These are phyloP conservation scores for Bodo saltans DNA, from an alignment of 78 protist genomes.

Conservation along the genomic window DNA sequence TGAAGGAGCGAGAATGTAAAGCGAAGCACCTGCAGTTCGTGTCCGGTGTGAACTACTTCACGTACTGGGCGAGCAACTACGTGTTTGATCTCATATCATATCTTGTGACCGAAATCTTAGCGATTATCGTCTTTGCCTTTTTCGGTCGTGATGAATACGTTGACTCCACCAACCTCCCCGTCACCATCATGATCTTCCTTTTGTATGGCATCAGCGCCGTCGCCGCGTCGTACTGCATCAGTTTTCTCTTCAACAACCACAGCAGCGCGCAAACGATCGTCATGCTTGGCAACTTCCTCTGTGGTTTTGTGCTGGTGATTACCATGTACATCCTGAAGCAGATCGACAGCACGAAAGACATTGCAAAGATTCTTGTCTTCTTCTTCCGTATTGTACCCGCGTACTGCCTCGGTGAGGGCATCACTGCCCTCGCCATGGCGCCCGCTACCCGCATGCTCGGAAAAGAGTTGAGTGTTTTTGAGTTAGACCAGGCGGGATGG, in stretches of 20 bases:
- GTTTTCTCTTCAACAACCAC: conserved; percentile 1
- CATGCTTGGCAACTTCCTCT: neutral
- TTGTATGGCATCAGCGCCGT: conserved; percentile 10
- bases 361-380: neutral
- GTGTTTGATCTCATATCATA: neutral
- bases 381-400: conserved; percentile 21
- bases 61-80: neutral
- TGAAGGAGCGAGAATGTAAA: conserved; percentile 15
- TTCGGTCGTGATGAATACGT: neutral
- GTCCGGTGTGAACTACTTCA: neutral
- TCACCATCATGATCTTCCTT: neutral
- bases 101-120: neutral
- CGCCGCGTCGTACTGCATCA: neutral
- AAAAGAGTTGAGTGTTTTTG: neutral
- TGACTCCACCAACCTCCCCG: neutral
- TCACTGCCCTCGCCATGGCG: neutral
- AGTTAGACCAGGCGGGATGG: conserved; percentile 11
- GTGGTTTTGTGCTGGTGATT: conserved; percentile 30
- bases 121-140: neutral
- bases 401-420: conserved; percentile 29
- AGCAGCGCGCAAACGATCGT: conserved; percentile 17
- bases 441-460: too few species aligned
- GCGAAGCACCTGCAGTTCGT: conserved; percentile 29
- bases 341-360: neutral
- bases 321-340: neutral